phyloP scores from a whole-genome alignment of 2,329 filamentous ascomycete genomes.

The Stagonosporopsis chrysanthemi region DNA sequence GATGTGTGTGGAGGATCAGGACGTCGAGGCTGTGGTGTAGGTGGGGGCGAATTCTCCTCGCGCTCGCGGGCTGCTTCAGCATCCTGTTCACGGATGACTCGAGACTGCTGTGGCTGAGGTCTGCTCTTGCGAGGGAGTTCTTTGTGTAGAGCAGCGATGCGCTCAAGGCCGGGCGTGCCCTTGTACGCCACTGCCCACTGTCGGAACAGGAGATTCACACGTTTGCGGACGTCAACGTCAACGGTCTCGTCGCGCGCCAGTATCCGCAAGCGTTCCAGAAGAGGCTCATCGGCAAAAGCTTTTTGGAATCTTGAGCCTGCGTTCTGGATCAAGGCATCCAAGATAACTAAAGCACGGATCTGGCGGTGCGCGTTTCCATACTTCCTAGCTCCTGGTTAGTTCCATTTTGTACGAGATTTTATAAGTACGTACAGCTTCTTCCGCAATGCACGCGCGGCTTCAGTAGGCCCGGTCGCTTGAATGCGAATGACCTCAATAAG shows the following conservation, averaged over 20 bases:
- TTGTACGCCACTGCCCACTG: constrained; percentile 88
- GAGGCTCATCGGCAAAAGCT: constrained; percentile 85
- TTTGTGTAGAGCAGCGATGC: constrained; percentile 79
- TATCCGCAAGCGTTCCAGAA: constrained; percentile 89
- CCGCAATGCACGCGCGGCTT: constrained; percentile 88
- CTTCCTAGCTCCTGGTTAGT: constrained; percentile 64
- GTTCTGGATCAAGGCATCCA: constrained; percentile 95
- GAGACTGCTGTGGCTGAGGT: constrained; percentile 74
- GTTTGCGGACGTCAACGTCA: constrained; percentile 84
- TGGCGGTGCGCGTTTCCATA: constrained; percentile 96
- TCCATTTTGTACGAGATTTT: not conserved
- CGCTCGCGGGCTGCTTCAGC: constrained; percentile 74
- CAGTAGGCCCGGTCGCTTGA: constrained; percentile 82
- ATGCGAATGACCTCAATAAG: constrained; percentile 93
- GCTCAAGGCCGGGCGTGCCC: constrained; percentile 77
- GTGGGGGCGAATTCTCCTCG: constrained; percentile 57
- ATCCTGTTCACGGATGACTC: constrained; percentile 81
- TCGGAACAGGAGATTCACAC: constrained; percentile 85
- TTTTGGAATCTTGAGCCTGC: constrained; percentile 87
- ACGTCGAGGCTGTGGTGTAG: constrained; percentile 39
- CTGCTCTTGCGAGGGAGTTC: constrained; percentile 69
- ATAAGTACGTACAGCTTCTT: constrained; percentile 84
- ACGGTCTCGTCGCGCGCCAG: constrained; percentile 85
- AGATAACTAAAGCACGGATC: constrained; percentile 82
- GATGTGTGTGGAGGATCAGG: constrained; percentile 37